A percentile compares a stretch with the other conserved stretches of the same genome.
Evolutionary conservation across 805 yeast genomes (phyloP).

Genomic region (Crinitomyces ghanaensis): DNA sequence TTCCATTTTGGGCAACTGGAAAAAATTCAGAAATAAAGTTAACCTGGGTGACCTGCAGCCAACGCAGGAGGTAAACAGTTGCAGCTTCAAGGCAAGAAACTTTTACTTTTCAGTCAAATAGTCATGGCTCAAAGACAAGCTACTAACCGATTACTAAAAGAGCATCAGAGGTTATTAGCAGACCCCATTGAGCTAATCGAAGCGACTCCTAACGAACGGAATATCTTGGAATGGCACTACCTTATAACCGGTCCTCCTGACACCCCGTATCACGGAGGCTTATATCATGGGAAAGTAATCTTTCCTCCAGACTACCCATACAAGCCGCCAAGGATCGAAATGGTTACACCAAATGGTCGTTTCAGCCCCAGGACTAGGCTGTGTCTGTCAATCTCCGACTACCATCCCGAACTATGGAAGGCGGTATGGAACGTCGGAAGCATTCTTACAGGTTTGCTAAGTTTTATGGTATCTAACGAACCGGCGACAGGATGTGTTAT

Average conservation of each 20-base stretch:
- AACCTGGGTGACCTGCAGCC: too few relatives aligned
- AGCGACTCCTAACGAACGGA: slow-evolving; percentile 79
- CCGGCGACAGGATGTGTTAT: slow-evolving; percentile 71
- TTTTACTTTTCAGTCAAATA: too few relatives aligned
- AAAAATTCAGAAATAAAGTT: too few relatives aligned
- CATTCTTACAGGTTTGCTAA: slow-evolving; percentile 71
- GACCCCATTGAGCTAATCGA: slow-evolving; percentile 76
- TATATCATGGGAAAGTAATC: slow-evolving; percentile 73
- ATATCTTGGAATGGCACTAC: slow-evolving; percentile 90
- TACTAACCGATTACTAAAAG: slow-evolving; percentile 50
- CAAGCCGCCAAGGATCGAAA: slow-evolving; percentile 76
- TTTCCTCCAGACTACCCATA: slow-evolving; percentile 84
- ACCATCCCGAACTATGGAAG: slow-evolving; percentile 91
- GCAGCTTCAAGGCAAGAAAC: too few relatives aligned
- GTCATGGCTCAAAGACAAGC: slow-evolving; percentile 27
- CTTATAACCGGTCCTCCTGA: slow-evolving; percentile 85
- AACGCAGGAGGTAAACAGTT: too few relatives aligned
- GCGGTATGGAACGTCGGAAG: slow-evolving; percentile 94
- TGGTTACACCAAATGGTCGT: slow-evolving; percentile 66
- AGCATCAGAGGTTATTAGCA: slow-evolving; percentile 63
- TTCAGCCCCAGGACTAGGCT: slow-evolving; percentile 71
- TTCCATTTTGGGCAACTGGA: too few relatives aligned
- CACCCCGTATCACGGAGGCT: slow-evolving; percentile 78
- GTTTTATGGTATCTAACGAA: slow-evolving; percentile 88
- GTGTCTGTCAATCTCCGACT: slow-evolving; percentile 88